Conservation (phyloP, 768 basidiomycete species). For the Phaeolepiota aurea region DNA sequence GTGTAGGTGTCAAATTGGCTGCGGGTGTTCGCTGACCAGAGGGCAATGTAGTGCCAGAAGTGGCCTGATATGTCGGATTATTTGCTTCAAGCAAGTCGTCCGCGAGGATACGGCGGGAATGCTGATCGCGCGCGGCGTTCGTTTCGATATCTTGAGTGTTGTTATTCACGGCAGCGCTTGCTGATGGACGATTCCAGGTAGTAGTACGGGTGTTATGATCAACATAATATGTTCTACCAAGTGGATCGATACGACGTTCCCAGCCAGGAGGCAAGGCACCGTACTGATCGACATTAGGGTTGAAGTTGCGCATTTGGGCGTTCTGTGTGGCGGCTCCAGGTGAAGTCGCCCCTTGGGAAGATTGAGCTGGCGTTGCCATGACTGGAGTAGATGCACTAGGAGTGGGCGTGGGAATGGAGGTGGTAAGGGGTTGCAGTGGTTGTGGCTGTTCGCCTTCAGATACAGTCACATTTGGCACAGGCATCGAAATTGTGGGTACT, state of each 20-base stretch:
- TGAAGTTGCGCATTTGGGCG: constrained; percentile 74
- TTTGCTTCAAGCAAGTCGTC: constrained; percentile 80
- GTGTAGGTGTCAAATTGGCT: constrained; percentile 21
- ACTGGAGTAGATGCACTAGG: constrained; percentile 2
- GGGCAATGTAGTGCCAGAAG: constrained; percentile 21
- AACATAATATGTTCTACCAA: constrained; percentile 95
- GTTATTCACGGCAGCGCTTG: constrained; percentile 66
- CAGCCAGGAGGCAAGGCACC: constrained; percentile 88
- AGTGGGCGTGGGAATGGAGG: constrained; percentile 15
- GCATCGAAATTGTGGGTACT: constrained; percentile 29
- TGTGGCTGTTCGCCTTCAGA: constrained; percentile 16
- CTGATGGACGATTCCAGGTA: constrained; percentile 92
- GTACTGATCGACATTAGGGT: constrained; percentile 90
- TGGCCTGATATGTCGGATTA: constrained; percentile 30
- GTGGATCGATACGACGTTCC: constrained; percentile 96
- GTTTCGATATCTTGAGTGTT: constrained; percentile 69
- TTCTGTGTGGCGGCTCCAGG: constrained; percentile 37
- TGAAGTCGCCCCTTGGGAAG: constrained; percentile 16
- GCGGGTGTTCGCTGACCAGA: constrained; percentile 23
- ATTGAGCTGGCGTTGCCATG: constrained; percentile 7
- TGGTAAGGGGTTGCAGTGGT: constrained; percentile 4
- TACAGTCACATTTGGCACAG: constrained; percentile 21
- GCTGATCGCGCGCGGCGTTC: constrained; percentile 80
- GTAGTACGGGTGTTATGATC: constrained; percentile 97
- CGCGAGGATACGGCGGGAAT: constrained; percentile 73